Evolutionary conservation across 73 alveolate species (phyloP), one percentile per base, ranked within the genome.

Genomic region (Tetrahymena borealis): DNA sequence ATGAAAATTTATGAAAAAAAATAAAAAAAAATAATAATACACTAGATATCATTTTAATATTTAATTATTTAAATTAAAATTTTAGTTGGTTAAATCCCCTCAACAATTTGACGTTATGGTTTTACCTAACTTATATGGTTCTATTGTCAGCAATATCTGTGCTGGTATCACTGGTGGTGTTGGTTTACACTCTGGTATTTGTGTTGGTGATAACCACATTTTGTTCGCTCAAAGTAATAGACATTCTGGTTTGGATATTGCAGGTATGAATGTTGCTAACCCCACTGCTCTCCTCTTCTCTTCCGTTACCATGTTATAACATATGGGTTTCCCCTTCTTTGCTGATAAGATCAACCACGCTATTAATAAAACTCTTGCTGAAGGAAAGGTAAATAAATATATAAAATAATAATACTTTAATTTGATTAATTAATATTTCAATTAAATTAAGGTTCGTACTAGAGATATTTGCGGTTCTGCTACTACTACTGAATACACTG

Each of bases 131-230:
- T 79, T 96, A 10, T 96, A 96, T 91, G 98, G 98, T 60, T 93
- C 97, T 18, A 96, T 96, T 85, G 93, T 96, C 10, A 92, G 94
- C 79, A 96, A 95, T 91, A 93, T 95, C 38, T 95, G 92, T 1
- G 94, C 98, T 31, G 96, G 96, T 12, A 90, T 96, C 13, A 96
- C 95, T 33, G 98, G 98, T 79, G 98, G 98, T 38, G 96, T 96
- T 16, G 98, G 98, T 33, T 93, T 96, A 85, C 94, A 96, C 32
- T 96, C 98, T 24, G 98, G 98, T 91, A 97, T 96, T 39, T 93
- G 94, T 24, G 95, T 96, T 16, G 98, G 98, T 16, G 78, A 40
- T 38, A 90, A 95, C 33, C 92, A 94, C 90, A 95, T 96, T 31
- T 77, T 96, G 31, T 96, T 96, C 90, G 96, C 96, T 28, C 91